These are phyloP conservation scores for Glaciozyma martinii DNA, from an alignment of 768 basidiomycete species.

Conservation along the genomic window DNA sequence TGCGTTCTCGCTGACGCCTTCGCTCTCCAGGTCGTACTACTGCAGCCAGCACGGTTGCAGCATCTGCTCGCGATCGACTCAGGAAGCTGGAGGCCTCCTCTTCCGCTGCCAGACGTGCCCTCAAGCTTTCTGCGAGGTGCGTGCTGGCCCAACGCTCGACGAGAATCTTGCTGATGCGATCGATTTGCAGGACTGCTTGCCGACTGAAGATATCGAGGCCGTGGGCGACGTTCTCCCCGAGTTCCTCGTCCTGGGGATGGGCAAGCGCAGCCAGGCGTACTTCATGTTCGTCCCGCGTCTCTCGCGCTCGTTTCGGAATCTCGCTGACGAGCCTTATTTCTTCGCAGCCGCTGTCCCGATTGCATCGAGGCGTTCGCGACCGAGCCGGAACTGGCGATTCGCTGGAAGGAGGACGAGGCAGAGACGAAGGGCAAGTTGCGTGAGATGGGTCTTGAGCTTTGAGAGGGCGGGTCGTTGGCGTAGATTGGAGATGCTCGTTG, in stretches of 20 bases:
- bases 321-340: not conserved
- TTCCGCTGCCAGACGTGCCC: slow-evolving; percentile 57
- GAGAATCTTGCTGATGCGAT: not conserved
- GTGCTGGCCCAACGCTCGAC: not conserved
- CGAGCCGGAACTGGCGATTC: slow-evolving; percentile 1
- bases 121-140: slow-evolving; percentile 49
- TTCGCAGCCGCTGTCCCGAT: not conserved
- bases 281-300: slow-evolving; percentile 2
- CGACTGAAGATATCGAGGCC: slow-evolving; percentile 47
- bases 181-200: slow-evolving; percentile 47
- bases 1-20: not conserved
- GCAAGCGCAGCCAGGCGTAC: slow-evolving; percentile 4
- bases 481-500: not conserved
- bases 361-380: slow-evolving; percentile 1
- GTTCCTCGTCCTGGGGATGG: slow-evolving; percentile 37
- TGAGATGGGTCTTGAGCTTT: slow-evolving; percentile 2
- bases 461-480: not conserved
- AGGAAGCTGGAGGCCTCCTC: slow-evolving; percentile 51
- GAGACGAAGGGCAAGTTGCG: slow-evolving; percentile 3
- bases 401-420: slow-evolving; percentile 3
- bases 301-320: not conserved
- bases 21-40: not conserved
- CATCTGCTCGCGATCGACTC: slow-evolving; percentile 45
- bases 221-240: slow-evolving; percentile 54
- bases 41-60: slow-evolving; percentile 38